phyloP scores from a whole-genome alignment of 2,329 filamentous ascomycete genomes.

The Talaromyces sp. region DNA sequence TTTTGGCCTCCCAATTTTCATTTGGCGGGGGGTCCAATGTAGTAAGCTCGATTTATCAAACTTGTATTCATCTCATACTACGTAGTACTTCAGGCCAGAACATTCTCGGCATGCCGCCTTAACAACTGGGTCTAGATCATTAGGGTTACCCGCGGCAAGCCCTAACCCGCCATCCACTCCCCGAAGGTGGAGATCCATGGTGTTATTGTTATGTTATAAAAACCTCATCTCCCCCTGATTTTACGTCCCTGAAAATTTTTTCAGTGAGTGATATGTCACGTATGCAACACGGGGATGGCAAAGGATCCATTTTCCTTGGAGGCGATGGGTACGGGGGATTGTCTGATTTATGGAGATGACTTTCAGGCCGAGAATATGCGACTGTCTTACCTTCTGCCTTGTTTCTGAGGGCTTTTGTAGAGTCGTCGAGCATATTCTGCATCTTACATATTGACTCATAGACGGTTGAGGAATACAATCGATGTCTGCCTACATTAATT shows the following conservation, averaged over 20 bases:
- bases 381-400: background rate
- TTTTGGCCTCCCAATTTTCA: too few species aligned
- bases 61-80: background rate
- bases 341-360: background rate
- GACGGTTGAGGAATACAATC: background rate
- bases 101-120: background rate
- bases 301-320: background rate
- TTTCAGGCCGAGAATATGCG: background rate
- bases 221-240: background rate
- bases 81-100: too few species aligned
- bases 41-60: too few species aligned
- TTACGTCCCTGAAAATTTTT: background rate
- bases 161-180: background rate
- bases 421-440: background rate
- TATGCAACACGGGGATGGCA: background rate
- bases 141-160: background rate
- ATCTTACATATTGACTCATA: background rate
- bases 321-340: background rate
- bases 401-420: background rate
- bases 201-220: background rate
- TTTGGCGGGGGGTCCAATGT: too few species aligned
- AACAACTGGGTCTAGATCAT: background rate
- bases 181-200: background rate
- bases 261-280: background rate
- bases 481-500: background rate